These are phyloP conservation scores for Bruguiera hainesii DNA, from an alignment of 441 rosid genomes.

Conservation along the genomic window DNA sequence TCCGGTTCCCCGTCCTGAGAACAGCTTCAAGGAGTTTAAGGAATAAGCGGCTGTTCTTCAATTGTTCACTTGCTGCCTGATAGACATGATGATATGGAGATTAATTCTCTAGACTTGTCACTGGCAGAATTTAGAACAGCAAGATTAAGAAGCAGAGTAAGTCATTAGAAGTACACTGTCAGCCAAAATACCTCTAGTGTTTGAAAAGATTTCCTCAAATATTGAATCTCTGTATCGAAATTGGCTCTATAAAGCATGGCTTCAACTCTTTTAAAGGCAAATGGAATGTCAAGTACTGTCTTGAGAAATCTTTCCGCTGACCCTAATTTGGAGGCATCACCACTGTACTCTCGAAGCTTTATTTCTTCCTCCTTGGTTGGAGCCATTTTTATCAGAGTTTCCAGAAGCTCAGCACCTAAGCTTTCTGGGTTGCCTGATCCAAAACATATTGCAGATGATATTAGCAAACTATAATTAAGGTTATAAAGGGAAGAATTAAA, in stretches of 20 bases:
- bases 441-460: slow-evolving; percentile 18
- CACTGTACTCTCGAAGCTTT: slow-evolving; percentile 74
- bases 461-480: slow-evolving; percentile 10
- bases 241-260: slow-evolving; percentile 95
- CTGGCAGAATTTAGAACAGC: not conserved
- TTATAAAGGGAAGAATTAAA: slow-evolving; percentile 1
- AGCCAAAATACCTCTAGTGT: slow-evolving; percentile 70
- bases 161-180: slow-evolving; percentile 1
- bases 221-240: slow-evolving; percentile 85
- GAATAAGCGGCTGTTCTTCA: slow-evolving; percentile 85
- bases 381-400: slow-evolving; percentile 95
- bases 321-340: slow-evolving; percentile 75
- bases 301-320: slow-evolving; percentile 92
- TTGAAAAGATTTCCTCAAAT: slow-evolving; percentile 79
- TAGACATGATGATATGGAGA: slow-evolving; percentile 12
- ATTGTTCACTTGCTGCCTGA: slow-evolving; percentile 84
- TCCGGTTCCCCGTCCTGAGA: slow-evolving; percentile 85
- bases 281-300: slow-evolving; percentile 84
- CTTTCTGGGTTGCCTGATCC: slow-evolving; percentile 79
- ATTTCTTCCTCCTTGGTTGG: slow-evolving; percentile 98
- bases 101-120: slow-evolving; percentile 7
- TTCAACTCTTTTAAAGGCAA: slow-evolving; percentile 91
- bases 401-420: slow-evolving; percentile 88
- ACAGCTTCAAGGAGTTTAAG: slow-evolving; percentile 94
- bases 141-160: not conserved